phyloP scores from a whole-genome alignment of 2,329 filamentous ascomycete genomes.

The Coleophoma eucalyptorum region DNA sequence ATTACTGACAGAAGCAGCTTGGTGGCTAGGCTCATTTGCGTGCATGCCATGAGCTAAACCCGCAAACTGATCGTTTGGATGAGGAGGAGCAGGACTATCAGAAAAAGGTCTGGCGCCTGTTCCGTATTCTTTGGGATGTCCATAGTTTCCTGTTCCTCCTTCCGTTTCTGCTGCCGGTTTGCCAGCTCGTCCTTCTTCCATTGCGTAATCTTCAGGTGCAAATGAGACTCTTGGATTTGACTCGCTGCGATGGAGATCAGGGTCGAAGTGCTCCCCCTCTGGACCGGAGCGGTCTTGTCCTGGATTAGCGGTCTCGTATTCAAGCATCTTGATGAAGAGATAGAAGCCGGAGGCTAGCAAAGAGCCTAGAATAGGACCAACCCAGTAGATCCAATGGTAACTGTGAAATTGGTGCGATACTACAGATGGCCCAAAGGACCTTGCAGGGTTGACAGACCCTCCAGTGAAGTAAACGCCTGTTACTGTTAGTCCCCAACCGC shows the following conservation, averaged over 20 bases:
- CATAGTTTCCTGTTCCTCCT: neutral
- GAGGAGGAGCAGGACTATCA: slow-evolving; percentile 12
- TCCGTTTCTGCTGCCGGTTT: neutral
- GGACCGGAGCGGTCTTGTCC: slow-evolving; percentile 22
- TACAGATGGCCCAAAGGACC: slow-evolving; percentile 42
- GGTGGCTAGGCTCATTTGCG: slow-evolving; percentile 1
- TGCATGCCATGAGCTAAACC: slow-evolving; percentile 12
- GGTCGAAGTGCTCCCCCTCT: slow-evolving; percentile 15
- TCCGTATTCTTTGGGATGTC: slow-evolving; percentile 10
- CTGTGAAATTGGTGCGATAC: slow-evolving; percentile 34
- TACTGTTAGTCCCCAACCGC: neutral
- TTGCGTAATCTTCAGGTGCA: slow-evolving; percentile 11
- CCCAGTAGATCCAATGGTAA: slow-evolving; percentile 47
- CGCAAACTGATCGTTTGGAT: slow-evolving; percentile 18
- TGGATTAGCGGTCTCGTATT: slow-evolving; percentile 43
- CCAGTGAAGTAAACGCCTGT: slow-evolving; percentile 43
- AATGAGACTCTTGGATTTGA: slow-evolving; percentile 10
- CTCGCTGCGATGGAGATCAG: slow-evolving; percentile 5
- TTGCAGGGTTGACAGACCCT: slow-evolving; percentile 42
- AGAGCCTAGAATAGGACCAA: slow-evolving; percentile 47
- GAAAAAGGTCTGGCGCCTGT: slow-evolving; percentile 6
- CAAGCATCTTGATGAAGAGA: slow-evolving; percentile 44
- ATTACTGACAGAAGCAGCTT: neutral
- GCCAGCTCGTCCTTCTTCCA: slow-evolving; percentile 3
- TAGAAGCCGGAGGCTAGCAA: slow-evolving; percentile 46